Percentiles rank a stretch among this genome's conserved stretches.
Evolutionary conservation across 352 stramenopile genomes (phyloP).

Genomic region (Blastocystis hominis): DNA sequence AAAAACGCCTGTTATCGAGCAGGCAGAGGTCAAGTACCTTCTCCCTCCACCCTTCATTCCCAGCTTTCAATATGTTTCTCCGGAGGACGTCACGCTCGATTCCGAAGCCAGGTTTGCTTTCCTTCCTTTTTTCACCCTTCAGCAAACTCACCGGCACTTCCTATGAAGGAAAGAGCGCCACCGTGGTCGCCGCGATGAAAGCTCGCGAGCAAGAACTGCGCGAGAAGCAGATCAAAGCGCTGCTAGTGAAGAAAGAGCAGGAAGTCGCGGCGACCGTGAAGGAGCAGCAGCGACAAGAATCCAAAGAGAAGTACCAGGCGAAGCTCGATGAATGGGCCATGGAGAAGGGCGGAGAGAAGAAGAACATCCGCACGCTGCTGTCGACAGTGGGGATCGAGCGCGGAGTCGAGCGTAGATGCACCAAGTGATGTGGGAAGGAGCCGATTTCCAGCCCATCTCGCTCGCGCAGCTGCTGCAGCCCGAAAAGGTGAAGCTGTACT

Average conservation of each 20-base stretch:
- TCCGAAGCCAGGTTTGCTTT: neutral
- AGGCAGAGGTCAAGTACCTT: neutral
- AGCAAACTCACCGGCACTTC: conserved; percentile 41
- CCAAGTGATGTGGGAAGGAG: conserved; percentile 68
- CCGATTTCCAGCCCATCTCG: conserved; percentile 67
- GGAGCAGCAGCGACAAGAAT: conserved; percentile 10
- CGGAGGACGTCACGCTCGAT: neutral
- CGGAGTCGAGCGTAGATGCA: conserved; percentile 63
- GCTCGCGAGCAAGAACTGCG: conserved; percentile 11
- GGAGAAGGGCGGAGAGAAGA: conserved; percentile 10
- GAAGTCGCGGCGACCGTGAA: neutral
- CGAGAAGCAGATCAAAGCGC: conserved; percentile 38
- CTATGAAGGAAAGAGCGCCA: conserved; percentile 42
- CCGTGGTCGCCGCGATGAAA: conserved; percentile 48
- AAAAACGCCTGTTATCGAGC: neutral
- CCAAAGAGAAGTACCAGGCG: conserved; percentile 3
- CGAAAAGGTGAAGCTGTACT: conserved; percentile 67
- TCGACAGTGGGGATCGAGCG: neutral
- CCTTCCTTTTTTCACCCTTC: neutral
- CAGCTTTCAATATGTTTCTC: conserved; percentile 1
- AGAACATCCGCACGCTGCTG: conserved; percentile 56
- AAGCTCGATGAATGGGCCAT: conserved; percentile 17
- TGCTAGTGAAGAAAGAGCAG: conserved; percentile 49
- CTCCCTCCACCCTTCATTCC: neutral
- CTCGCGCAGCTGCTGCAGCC: conserved; percentile 69